phyloP scores from a whole-genome alignment of 208 protist genomes.

The Leishmania arabica region DNA sequence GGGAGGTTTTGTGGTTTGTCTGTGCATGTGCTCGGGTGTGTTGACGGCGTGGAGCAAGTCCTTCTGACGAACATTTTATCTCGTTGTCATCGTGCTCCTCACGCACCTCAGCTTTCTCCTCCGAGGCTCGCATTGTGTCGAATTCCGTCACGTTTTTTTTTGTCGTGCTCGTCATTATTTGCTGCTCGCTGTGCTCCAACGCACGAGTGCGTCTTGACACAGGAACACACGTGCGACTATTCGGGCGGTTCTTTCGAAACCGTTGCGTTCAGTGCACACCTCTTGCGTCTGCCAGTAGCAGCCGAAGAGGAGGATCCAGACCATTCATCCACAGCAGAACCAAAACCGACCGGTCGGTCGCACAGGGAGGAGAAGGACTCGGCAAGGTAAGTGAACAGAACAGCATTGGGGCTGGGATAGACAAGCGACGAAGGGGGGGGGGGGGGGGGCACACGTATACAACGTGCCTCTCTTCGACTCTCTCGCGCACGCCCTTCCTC shows the following conservation, averaged over 20 bases:
- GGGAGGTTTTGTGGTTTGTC: neutral
- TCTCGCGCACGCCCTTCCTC: neutral
- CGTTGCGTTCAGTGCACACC: neutral
- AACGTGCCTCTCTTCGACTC: neutral
- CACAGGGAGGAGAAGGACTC: neutral
- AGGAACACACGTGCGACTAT: neutral
- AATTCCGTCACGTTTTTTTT: neutral
- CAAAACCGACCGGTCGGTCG: neutral
- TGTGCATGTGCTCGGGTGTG: neutral
- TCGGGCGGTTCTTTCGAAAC: neutral
- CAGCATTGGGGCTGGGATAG: neutral
- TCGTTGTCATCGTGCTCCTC: neutral
- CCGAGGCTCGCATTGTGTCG: neutral
- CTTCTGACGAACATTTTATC: neutral
- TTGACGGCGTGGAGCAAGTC: neutral
- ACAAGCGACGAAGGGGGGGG: neutral
- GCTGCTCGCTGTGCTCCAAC: neutral
- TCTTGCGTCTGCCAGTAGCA: neutral
- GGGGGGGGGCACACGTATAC: neutral
- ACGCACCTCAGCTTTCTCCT: neutral
- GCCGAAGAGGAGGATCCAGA: neutral
- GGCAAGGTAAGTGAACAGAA: neutral
- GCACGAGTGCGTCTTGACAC: neutral
- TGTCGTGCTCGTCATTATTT: neutral
- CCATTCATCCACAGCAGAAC: neutral